phyloP scores from a whole-genome alignment of 2,329 filamentous ascomycete genomes.

The Ampelomyces quisqualis region DNA sequence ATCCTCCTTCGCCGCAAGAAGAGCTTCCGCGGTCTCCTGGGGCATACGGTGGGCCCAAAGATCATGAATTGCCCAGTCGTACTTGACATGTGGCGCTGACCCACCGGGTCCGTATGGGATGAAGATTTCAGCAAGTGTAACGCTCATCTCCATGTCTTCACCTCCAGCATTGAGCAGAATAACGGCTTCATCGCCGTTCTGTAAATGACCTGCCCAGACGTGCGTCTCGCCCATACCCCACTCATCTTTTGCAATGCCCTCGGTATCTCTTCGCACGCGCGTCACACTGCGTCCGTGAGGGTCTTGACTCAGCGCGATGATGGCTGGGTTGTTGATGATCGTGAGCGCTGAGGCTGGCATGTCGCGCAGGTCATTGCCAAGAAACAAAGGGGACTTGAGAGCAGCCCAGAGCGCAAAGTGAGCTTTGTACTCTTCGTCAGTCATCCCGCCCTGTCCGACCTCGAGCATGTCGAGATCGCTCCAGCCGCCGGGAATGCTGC shows the following conservation, averaged over 20 bases:
- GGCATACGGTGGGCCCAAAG: conserved; percentile 29
- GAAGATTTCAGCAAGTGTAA: conserved; percentile 27
- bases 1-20: conserved; percentile 14
- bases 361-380: conserved; percentile 46
- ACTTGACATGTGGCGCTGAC: conserved; percentile 25
- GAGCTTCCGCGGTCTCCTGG: conserved; percentile 11
- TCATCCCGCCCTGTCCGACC: conserved; percentile 32
- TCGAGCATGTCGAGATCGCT: conserved; percentile 38
- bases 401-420: conserved; percentile 48
- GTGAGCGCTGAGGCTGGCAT: conserved; percentile 44
- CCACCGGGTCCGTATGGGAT: conserved; percentile 26
- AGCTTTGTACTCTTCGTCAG: conserved; percentile 38
- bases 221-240: conserved; percentile 29
- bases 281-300: conserved; percentile 26
- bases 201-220: conserved; percentile 25
- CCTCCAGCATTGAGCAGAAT: conserved; percentile 25
- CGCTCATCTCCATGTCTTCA: conserved; percentile 21
- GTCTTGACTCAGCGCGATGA: conserved; percentile 29
- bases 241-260: conserved; percentile 21
- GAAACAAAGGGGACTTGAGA: conserved; percentile 47
- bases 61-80: conserved; percentile 27
- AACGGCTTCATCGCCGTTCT: conserved; percentile 25
- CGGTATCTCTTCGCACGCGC: conserved; percentile 21
- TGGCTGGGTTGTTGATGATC: conserved; percentile 44
- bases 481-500: conserved; percentile 33